Evolutionary conservation across 257 asterid genomes (phyloP), one percentile per base, ranked within the genome.

Genomic region (Forsythia viridissima): DNA sequence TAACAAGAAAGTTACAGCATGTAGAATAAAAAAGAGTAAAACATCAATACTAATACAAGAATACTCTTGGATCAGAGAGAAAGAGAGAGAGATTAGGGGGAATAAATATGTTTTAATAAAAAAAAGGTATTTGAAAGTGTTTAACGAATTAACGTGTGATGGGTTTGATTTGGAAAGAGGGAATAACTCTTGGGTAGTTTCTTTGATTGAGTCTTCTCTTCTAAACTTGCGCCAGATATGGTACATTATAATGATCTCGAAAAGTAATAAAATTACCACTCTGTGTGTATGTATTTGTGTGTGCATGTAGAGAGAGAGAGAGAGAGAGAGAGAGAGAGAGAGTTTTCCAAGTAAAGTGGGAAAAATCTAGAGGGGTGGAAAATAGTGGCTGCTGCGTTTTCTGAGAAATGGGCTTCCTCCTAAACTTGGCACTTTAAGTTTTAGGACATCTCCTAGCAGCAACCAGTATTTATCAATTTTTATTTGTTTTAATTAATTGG

Each of bases 141-240:
- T 55, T 55, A n/a, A 55, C 65, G 5, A 7, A 5, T 8, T 55
- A 55, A 18, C n/a, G 30, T 16, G 34, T 11, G 65, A 55, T 18
- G 30, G 65, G 7, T 15, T 48, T 48, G 20, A 48, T 48, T 48
- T 15, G n/a, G 18, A 15, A 48, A 16, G 34, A 20, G 6, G 43
- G 71, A 78, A 66, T 44, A 59, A 59, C 66, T n/a, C 44, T 63
- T 30, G 11, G 72, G 67, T 20, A 20, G 12, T 57, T 70, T 42
- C 67, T 75, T 43, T 44, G 75, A 75, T 75, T 71, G 16, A 55
- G 13, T 75, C 78, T 76, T 21, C 71, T 40, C n/a, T 20, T 77
- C 78, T 44, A 15, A 69, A 73, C 76, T 76, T 80, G 48, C 72
- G 81, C 76, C 74, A 75, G 8, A 6, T 11, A 73, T 36, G 72